phyloP scores from a whole-genome alignment of 1,284 basidiomycete species.

The Cronartium quercuum region DNA sequence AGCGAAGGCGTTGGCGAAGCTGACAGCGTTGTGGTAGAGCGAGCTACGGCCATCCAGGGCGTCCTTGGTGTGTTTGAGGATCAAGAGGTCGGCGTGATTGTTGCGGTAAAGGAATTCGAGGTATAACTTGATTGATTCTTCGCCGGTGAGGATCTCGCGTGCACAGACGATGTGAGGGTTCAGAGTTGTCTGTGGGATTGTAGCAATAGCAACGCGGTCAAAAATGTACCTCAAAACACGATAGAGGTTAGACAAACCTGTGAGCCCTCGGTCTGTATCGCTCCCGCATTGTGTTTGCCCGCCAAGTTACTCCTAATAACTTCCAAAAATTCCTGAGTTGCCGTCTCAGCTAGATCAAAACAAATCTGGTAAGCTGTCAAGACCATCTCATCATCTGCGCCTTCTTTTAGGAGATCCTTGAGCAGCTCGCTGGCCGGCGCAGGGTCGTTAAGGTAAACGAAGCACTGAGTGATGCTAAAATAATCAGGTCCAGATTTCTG shows the following conservation, averaged over 20 bases:
- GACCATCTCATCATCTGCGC: slow-evolving; percentile 56
- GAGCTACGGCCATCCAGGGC: slow-evolving; percentile 86
- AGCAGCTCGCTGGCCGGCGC: slow-evolving; percentile 66
- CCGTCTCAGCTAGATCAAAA: slow-evolving; percentile 87
- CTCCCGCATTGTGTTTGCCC: slow-evolving; percentile 4
- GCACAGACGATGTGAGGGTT: slow-evolving; percentile 54
- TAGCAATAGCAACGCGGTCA: slow-evolving; percentile 28
- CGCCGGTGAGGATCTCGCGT: slow-evolving; percentile 76
- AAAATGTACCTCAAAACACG: neutral
- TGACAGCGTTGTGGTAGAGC: slow-evolving; percentile 90
- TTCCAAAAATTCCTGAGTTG: slow-evolving; percentile 82
- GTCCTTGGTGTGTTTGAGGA: slow-evolving; percentile 89
- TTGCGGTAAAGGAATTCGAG: slow-evolving; percentile 88
- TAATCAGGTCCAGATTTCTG: slow-evolving; percentile 63
- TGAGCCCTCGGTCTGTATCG: slow-evolving; percentile 1
- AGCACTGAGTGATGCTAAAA: slow-evolving; percentile 74
- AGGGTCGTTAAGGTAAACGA: slow-evolving; percentile 75
- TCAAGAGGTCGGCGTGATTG: slow-evolving; percentile 82
- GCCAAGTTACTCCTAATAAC: slow-evolving; percentile 52
- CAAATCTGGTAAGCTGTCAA: slow-evolving; percentile 84
- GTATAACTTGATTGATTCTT: slow-evolving; percentile 81
- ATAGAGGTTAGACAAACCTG: neutral
- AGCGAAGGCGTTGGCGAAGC: slow-evolving; percentile 92
- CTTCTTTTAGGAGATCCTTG: slow-evolving; percentile 56
- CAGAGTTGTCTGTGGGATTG: slow-evolving; percentile 43